phyloP scores from a whole-genome alignment of 177 flowering plant genomes.

The Telopea speciosissima region DNA sequence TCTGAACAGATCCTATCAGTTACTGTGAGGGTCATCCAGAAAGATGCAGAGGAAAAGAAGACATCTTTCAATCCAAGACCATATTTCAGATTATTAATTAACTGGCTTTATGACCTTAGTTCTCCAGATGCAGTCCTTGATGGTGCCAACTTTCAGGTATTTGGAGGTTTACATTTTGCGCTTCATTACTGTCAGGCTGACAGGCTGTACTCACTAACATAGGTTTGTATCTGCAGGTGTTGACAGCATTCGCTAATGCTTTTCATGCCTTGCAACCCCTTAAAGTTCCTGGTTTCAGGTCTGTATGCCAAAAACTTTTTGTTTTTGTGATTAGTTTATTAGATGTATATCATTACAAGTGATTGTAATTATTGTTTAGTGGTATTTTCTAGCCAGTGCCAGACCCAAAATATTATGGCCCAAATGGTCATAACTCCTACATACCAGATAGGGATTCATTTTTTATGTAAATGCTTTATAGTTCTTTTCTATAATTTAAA shows the following conservation, averaged over 20 bases:
- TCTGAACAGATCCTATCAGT: slow-evolving; percentile 63
- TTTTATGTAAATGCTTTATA: not conserved
- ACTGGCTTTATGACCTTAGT: slow-evolving; percentile 74
- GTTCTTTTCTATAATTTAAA: not conserved
- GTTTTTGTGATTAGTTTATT: too few relatives aligned
- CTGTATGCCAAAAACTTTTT: slow-evolving; percentile 13
- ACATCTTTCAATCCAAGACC: slow-evolving; percentile 85
- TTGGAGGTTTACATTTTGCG: not conserved
- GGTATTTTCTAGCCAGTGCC: not conserved
- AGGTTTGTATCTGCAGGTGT: slow-evolving; percentile 39
- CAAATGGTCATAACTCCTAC: not conserved
- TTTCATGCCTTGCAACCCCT: slow-evolving; percentile 92
- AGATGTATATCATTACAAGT: not conserved
- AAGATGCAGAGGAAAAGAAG: slow-evolving; percentile 88
- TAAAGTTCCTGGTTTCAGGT: slow-evolving; percentile 94
- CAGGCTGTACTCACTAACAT: not conserved
- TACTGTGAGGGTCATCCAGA: slow-evolving; percentile 67
- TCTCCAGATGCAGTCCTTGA: slow-evolving; percentile 67
- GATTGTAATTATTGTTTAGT: not conserved
- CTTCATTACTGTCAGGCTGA: not conserved
- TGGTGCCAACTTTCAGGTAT: slow-evolving; percentile 78
- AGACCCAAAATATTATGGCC: not conserved
- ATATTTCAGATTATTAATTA: slow-evolving; percentile 81
- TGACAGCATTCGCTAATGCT: slow-evolving; percentile 78
- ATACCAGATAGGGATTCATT: not conserved